Evolutionary conservation across 805 yeast genomes (phyloP).

Genomic region (Zygosaccharomyces bailii): DNA sequence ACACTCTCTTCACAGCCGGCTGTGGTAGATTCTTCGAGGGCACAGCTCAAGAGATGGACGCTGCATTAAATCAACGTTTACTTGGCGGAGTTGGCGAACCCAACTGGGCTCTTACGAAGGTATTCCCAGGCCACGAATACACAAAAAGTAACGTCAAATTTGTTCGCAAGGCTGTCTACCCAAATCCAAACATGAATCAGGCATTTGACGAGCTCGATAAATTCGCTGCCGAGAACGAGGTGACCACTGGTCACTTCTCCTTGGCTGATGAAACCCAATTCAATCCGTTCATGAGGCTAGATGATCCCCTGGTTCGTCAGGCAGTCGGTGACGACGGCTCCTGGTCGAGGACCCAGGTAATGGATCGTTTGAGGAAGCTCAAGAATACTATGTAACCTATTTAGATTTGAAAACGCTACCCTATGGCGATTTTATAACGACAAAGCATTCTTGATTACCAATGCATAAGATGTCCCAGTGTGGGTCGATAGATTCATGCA

Average conservation of each 20-base stretch:
- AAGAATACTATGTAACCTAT: conserved; percentile 57
- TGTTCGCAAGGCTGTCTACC: conserved; percentile 58
- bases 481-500: no score
- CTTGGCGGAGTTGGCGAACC: conserved; percentile 52
- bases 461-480: no score
- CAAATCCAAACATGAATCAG: conserved; percentile 37
- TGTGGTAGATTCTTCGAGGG: conserved; percentile 98
- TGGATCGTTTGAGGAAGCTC: conserved; percentile 70
- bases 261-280: conserved; percentile 73
- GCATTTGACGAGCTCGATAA: conserved; percentile 54
- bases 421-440: neutral
- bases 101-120: conserved; percentile 46
- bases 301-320: conserved; percentile 57
- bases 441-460: no score
- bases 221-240: conserved; percentile 53
- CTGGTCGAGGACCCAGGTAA: conserved; percentile 46
- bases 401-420: neutral
- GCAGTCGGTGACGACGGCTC: conserved; percentile 52
- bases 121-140: conserved; percentile 96
- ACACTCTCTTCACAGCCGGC: conserved; percentile 89
- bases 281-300: conserved; percentile 86
- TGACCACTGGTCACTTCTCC: conserved; percentile 83
- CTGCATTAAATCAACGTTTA: conserved; percentile 57
- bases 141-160: conserved; percentile 78
- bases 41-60: conserved; percentile 72